A percentile compares a stretch with the other conserved stretches of the same genome.
Evolutionary conservation across 129 eudicot species (phyloP).

Genomic region (Oenanthe sinensis): DNA sequence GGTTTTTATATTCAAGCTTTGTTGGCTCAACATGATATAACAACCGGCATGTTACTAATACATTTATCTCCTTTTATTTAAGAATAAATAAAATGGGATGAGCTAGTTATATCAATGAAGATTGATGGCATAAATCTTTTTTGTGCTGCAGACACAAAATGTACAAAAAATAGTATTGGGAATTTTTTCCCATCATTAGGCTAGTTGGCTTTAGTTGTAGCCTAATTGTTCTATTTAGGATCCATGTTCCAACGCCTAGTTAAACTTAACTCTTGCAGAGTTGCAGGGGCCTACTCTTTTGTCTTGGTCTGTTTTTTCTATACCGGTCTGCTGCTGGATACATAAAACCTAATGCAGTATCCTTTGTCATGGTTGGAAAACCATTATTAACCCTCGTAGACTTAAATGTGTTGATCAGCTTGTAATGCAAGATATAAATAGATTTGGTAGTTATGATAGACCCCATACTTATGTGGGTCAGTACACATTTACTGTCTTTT

Average conservation of each 20-base stretch:
- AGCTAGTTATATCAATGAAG: background rate
- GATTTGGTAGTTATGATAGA: background rate
- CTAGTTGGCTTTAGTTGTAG: background rate
- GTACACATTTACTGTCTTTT: background rate
- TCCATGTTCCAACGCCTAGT: background rate
- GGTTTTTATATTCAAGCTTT: background rate
- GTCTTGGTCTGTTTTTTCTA: background rate
- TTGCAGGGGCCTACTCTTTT: background rate
- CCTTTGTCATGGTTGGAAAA: background rate
- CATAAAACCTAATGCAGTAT: background rate
- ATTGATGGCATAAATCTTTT: background rate
- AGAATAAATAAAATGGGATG: background rate
- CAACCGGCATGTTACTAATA: background rate
- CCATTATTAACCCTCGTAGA: background rate
- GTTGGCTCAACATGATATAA: background rate
- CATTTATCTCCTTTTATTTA: background rate
- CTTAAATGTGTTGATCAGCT: background rate
- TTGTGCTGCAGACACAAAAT: background rate
- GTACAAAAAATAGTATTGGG: background rate
- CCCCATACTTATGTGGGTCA: too few relatives aligned
- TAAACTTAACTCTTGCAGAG: background rate
- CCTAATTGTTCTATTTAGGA: background rate
- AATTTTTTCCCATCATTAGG: background rate
- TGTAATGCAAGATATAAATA: background rate
- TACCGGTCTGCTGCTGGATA: background rate